Evolutionary conservation across 768 basidiomycete genomes (phyloP).

Genomic region (Mycena belliarum): DNA sequence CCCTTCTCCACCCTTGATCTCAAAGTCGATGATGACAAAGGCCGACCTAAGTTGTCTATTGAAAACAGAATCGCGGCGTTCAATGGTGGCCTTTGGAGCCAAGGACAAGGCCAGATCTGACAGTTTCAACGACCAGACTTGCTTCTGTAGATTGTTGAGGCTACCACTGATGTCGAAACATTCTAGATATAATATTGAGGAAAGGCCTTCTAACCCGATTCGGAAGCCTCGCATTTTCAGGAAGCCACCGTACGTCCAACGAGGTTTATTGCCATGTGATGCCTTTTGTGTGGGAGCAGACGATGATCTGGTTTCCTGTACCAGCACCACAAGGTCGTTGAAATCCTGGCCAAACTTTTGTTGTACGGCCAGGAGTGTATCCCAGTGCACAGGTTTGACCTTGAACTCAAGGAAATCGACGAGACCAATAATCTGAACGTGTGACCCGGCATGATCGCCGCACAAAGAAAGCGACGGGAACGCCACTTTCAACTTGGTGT

Average conservation of each 20-base stretch:
- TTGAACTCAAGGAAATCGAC: slow-evolving; percentile 72
- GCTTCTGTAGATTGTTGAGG: slow-evolving; percentile 45
- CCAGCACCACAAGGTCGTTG: slow-evolving; percentile 70
- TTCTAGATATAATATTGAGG: slow-evolving; percentile 74
- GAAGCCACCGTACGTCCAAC: slow-evolving; percentile 48
- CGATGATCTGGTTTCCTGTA: slow-evolving; percentile 56
- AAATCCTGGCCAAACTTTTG: slow-evolving; percentile 91
- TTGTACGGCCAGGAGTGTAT: slow-evolving; percentile 79
- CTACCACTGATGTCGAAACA: slow-evolving; percentile 73
- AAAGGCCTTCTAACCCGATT: slow-evolving; percentile 72
- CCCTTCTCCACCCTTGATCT: slow-evolving; percentile 37
- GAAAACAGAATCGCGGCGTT: slow-evolving; percentile 41
- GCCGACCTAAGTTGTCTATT: slow-evolving; percentile 70
- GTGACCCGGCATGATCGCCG: slow-evolving; percentile 52
- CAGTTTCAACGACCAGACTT: slow-evolving; percentile 68
- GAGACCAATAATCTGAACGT: slow-evolving; percentile 55
- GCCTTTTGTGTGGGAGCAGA: slow-evolving; percentile 22
- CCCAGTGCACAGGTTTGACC: slow-evolving; percentile 82
- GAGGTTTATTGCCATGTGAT: background rate
- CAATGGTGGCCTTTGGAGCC: slow-evolving; percentile 53
- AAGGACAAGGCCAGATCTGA: slow-evolving; percentile 84
- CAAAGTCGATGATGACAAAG: slow-evolving; percentile 81
- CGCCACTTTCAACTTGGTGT: slow-evolving; percentile 57
- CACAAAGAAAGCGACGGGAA: slow-evolving; percentile 68
- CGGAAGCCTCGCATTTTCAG: slow-evolving; percentile 79